phyloP scores from a whole-genome alignment of 306 rosid genomes.

The Cercis canadensis region DNA sequence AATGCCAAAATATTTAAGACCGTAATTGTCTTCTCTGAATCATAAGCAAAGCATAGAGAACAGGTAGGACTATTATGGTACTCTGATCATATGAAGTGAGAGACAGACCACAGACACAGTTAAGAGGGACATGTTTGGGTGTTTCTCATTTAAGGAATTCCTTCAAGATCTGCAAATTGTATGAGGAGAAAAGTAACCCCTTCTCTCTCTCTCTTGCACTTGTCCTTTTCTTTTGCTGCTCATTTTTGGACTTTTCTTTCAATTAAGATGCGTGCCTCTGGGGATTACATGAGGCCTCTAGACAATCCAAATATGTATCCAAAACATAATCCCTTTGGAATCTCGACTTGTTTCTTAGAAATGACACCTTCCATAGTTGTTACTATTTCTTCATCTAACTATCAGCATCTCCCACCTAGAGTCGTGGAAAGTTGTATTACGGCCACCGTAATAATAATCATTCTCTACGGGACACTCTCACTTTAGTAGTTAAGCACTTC shows the following conservation, averaged over 20 bases:
- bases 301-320: slow-evolving; percentile 25
- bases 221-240: slow-evolving; percentile 45
- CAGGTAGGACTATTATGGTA: neutral
- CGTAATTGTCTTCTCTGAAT: neutral
- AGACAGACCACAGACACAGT: slow-evolving; percentile 6
- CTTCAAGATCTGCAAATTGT: neutral
- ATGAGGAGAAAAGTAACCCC: slow-evolving; percentile 26
- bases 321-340: neutral
- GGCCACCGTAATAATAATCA: too few relatives aligned
- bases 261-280: slow-evolving; percentile 29
- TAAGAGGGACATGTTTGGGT: slow-evolving; percentile 19
- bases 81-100: neutral
- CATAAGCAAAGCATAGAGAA: too few relatives aligned
- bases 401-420: neutral
- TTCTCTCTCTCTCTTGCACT: slow-evolving; percentile 21
- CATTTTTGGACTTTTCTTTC: slow-evolving; percentile 43
- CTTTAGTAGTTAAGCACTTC: too few relatives aligned
- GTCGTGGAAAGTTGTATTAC: neutral
- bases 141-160: slow-evolving; percentile 35
- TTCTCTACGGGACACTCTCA: too few relatives aligned
- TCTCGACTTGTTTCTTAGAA: neutral
- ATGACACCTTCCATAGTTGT: neutral
- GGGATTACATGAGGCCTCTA: slow-evolving; percentile 26
- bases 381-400: neutral
- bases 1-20: too few relatives aligned